Evolutionary conservation across 2,329 filamentous ascomycete genomes (phyloP), one percentile per base, ranked within the genome.

Genomic region (Chaetomium sp.): DNA sequence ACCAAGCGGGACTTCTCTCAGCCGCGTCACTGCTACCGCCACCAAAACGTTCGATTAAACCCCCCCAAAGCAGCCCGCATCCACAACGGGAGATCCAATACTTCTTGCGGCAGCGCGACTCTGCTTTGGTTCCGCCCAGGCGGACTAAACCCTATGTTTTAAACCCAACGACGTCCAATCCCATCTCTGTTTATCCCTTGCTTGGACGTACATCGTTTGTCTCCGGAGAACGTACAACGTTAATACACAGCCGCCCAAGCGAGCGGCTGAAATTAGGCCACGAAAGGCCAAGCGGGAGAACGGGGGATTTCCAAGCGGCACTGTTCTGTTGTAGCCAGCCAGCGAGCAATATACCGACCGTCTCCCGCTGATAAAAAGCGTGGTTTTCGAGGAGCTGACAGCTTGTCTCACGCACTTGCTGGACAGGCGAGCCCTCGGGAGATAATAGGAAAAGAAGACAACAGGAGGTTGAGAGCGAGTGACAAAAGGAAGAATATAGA

Each of bases 181-280:
- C 38, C 27, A 4, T 49, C 49, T 56, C 49, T 53, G 12, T 7
- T 34, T 27, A 10, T 27, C 19, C 19, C 19, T 27, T 27, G 19
- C 19, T 27, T 3, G 19, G 19, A 27, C 19, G 19, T 4, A 49
- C 49, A 37, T 41, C 53, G 27, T 33, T 34, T 7, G 44, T 38
- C 43, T 11, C n/a, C n/a, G 10, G 42, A n/a, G 53, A 53, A 55
- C 50, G 50, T 59, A 59, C 53, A 61, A 61, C 59, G 59, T 61
- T 61, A 44, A 37, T 58, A 61, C 57, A 59, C 57, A 57, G 59
- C 59, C 59, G 49, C 19, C 35, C 19, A 14, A 14, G 19, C 19
- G 19, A 27, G 19, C 19, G 56, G 59, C 59, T 53, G 45, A 58
- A 49, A 10, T 37, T 52, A 48, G 51, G 47, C 38, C 40, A 40